Evolutionary conservation across 805 yeast genomes (phyloP).

Genomic region (Starmerella khaoyaiensis): DNA sequence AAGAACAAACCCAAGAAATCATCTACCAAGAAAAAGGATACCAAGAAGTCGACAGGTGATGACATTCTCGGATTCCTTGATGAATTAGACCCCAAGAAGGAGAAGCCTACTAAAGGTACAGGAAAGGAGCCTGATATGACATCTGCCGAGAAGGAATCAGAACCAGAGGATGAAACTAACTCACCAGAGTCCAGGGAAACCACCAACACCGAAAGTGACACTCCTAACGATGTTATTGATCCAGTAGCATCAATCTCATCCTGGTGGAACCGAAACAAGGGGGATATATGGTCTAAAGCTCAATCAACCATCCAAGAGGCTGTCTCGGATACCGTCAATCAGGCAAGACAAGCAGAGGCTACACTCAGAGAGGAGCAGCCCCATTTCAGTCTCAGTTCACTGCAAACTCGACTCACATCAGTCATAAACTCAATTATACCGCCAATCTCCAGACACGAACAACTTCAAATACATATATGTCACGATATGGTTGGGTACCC

Average conservation of each 20-base stretch:
- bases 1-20: constrained; percentile 19
- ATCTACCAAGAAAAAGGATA: constrained; percentile 15
- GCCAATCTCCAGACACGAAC: constrained; percentile 34
- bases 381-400: constrained; percentile 19
- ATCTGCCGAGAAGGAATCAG: background rate
- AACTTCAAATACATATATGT: constrained; percentile 32
- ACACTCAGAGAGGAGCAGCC: constrained; percentile 28
- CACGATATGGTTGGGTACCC: constrained; percentile 37
- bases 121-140: background rate
- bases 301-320: constrained; percentile 14
- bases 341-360: constrained; percentile 30
- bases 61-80: constrained; percentile 32
- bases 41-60: constrained; percentile 29
- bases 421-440: constrained; percentile 35
- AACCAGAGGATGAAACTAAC: constrained; percentile 1
- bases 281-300: constrained; percentile 31
- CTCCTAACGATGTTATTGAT: constrained; percentile 18
- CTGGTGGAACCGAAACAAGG: constrained; percentile 30
- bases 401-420: constrained; percentile 28
- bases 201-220: background rate
- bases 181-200: background rate
- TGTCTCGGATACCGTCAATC: constrained; percentile 28
- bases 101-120: background rate
- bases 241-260: constrained; percentile 26
- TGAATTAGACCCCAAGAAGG: constrained; percentile 22